phyloP scores from a whole-genome alignment of 306 rosid genomes.

The Acmispon strigosus region DNA sequence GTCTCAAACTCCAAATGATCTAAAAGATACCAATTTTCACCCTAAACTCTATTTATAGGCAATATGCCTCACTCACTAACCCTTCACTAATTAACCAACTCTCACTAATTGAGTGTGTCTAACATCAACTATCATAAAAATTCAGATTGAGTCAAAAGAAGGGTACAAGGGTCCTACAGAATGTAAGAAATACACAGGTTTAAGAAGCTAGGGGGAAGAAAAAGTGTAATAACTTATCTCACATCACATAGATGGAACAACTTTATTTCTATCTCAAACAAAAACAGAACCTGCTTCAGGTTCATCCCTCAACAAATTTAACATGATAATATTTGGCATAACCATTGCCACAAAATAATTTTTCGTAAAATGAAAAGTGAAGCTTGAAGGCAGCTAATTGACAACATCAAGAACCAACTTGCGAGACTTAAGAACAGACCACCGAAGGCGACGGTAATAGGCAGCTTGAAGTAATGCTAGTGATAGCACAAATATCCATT shows the following conservation, averaged over 20 bases:
- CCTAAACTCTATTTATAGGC: too few relatives aligned
- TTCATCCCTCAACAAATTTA: constrained; percentile 38
- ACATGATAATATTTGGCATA: constrained; percentile 38
- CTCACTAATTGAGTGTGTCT: too few relatives aligned
- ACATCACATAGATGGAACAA: constrained; percentile 28
- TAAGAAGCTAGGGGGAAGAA: not conserved
- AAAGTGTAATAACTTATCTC: not conserved
- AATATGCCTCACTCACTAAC: too few relatives aligned
- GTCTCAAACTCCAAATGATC: too few relatives aligned
- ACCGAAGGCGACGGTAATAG: constrained; percentile 77
- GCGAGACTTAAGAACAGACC: constrained; percentile 94
- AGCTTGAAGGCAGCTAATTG: constrained; percentile 48
- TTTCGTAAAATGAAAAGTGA: constrained; percentile 27
- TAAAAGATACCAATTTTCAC: too few relatives aligned
- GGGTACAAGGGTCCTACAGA: not conserved
- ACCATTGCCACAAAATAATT: constrained; percentile 49
- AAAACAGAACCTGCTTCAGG: constrained; percentile 33
- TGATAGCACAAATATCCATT: constrained; percentile 92
- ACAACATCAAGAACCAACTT: constrained; percentile 94
- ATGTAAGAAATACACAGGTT: not conserved
- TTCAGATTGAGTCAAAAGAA: too few relatives aligned
- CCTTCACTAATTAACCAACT: too few relatives aligned
- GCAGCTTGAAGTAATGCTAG: constrained; percentile 91
- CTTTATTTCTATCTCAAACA: constrained; percentile 46
- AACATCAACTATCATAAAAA: too few relatives aligned